Conservation (phyloP, 2,329 filamentous ascomycete genomes). For the Hawksworthiomyces lignivorus region DNA sequence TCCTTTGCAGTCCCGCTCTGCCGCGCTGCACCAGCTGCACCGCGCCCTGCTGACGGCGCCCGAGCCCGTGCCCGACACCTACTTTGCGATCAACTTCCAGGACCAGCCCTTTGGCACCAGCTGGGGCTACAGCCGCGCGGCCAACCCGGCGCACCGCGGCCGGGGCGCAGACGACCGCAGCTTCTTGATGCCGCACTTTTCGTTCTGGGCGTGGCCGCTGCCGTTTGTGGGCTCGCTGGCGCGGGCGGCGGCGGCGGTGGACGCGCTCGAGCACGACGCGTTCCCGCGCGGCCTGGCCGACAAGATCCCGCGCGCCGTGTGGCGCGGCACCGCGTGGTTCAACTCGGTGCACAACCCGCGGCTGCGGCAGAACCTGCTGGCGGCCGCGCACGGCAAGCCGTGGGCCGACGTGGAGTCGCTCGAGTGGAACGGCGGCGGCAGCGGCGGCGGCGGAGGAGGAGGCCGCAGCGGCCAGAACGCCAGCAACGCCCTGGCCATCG, state of each 20-base stretch:
- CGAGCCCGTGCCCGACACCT: conserved; percentile 38
- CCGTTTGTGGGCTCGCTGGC: conserved; percentile 39
- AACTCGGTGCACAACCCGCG: conserved; percentile 35
- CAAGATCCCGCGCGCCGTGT: conserved; percentile 38
- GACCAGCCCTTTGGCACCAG: conserved; percentile 37
- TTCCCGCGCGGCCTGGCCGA: conserved; percentile 15
- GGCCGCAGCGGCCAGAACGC: conserved; percentile 18
- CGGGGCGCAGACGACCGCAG: conserved; percentile 23
- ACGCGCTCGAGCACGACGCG: conserved; percentile 25
- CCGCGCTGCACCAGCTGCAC: conserved; percentile 47
- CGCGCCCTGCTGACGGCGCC: conserved; percentile 44
- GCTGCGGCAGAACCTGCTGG: conserved; percentile 33
- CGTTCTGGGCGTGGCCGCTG: conserved; percentile 46
- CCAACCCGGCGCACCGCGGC: conserved; percentile 25
- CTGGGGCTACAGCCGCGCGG: conserved; percentile 40
- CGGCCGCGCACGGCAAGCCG: conserved; percentile 23
- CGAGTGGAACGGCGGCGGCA: conserved; percentile 20
- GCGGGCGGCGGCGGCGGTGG: conserved; percentile 30
- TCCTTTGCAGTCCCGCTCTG: conserved; percentile 33
- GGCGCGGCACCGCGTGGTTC: conserved; percentile 46
- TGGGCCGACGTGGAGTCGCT: conserved; percentile 44
- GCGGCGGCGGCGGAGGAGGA: conserved; percentile 9
- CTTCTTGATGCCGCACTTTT: conserved; percentile 50
- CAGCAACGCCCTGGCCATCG: conserved; percentile 38
- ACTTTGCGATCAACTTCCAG: conserved; percentile 44